phyloP scores from a whole-genome alignment of 2,329 filamentous ascomycete genomes.

The Neofusicoccum laricinum region DNA sequence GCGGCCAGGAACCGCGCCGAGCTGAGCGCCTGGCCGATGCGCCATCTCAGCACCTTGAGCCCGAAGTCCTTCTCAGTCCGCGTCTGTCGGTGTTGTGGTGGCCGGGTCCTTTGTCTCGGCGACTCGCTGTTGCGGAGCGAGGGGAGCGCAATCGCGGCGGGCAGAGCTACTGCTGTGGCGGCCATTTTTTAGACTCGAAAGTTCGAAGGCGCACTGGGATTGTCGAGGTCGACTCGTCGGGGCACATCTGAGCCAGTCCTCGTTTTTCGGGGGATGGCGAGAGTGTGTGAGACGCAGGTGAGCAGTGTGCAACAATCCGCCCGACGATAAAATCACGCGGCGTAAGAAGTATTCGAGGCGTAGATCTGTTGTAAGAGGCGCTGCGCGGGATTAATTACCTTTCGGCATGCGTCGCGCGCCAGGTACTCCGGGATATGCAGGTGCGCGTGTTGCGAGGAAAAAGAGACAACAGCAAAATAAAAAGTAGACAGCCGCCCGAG shows the following conservation, averaged over 20 bases:
- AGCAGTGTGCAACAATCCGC: background rate
- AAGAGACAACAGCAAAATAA: background rate
- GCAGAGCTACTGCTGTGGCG: background rate
- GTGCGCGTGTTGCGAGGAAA: background rate
- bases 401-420: background rate
- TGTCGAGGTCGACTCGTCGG: background rate
- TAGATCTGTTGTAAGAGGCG: background rate
- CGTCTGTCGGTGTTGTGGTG: background rate
- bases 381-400: slow-evolving; percentile 7
- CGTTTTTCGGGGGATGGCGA: background rate
- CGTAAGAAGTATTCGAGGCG: background rate
- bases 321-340: background rate
- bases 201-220: background rate
- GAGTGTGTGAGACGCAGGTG: background rate
- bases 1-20: background rate
- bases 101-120: background rate
- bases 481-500: background rate
- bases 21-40: background rate
- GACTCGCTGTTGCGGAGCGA: background rate
- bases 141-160: background rate
- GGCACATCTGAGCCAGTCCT: slow-evolving; percentile 6
- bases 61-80: background rate
- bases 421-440: background rate
- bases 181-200: background rate
- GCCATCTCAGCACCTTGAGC: background rate